A percentile compares a stretch with the other conserved stretches of the same genome.
phyloP scores from a whole-genome alignment of 1,284 basidiomycete species.

The Athelia sp. region DNA sequence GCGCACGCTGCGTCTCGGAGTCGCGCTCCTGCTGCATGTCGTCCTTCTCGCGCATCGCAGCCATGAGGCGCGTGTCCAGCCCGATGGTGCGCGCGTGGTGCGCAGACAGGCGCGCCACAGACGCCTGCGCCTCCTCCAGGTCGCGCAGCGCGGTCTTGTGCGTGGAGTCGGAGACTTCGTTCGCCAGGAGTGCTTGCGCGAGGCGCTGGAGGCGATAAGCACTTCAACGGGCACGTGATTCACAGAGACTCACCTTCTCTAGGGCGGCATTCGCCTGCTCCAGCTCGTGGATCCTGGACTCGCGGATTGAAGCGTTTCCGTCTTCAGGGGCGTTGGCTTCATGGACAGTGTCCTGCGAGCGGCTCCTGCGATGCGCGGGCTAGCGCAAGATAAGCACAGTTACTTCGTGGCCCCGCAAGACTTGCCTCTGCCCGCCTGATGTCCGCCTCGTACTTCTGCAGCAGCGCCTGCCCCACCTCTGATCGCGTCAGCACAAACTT shows the following conservation, averaged over 20 bases:
- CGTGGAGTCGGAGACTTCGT: constrained; percentile 77
- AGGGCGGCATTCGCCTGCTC: constrained; percentile 56
- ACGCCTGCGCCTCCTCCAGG: constrained; percentile 70
- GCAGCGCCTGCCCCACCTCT: constrained; percentile 91
- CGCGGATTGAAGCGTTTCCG: constrained; percentile 16
- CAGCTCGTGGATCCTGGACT: constrained; percentile 37
- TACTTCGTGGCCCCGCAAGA: too few species aligned
- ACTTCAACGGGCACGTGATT: background rate
- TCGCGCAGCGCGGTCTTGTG: constrained; percentile 74
- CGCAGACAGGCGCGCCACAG: constrained; percentile 64
- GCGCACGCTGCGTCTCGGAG: constrained; percentile 65
- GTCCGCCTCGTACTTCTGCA: constrained; percentile 84
- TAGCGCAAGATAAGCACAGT: constrained; percentile 2
- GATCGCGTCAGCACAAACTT: too few species aligned
- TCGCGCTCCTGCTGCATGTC: constrained; percentile 84
- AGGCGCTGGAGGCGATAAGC: constrained; percentile 48
- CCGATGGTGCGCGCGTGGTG: constrained; percentile 68
- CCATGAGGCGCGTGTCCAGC: constrained; percentile 62
- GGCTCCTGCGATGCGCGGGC: background rate
- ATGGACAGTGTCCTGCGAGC: constrained; percentile 1
- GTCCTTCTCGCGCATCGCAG: constrained; percentile 68
- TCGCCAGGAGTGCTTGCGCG: constrained; percentile 77
- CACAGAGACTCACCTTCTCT: constrained; percentile 50
- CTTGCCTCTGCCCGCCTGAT: constrained; percentile 67
- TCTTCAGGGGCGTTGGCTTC: background rate